Percentiles rank a stretch among this genome's conserved stretches.
phyloP scores from a whole-genome alignment of 1,139 yeast genomes.

The Saccharomyces hybrid region DNA sequence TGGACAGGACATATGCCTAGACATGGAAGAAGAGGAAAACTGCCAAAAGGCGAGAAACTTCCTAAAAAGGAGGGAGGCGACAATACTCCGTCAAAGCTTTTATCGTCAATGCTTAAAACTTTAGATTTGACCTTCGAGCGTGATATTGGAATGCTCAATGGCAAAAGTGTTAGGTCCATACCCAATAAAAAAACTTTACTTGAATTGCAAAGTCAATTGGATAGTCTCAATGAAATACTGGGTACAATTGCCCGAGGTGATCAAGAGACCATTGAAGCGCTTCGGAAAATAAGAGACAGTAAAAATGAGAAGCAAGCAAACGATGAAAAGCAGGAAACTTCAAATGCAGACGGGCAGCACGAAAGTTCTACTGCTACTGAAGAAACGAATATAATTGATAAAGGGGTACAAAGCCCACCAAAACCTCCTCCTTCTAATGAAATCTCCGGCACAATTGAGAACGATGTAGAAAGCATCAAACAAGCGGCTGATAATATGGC shows the following conservation, averaged over 20 bases:
- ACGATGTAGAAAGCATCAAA: background rate
- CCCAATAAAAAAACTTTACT: constrained; percentile 43
- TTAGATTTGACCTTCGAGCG: constrained; percentile 51
- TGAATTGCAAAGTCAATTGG: constrained; percentile 42
- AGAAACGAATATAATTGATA: constrained; percentile 6
- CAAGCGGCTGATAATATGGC: background rate
- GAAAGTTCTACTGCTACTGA: constrained; percentile 9
- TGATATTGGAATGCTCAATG: constrained; percentile 53
- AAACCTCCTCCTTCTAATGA: constrained; percentile 5
- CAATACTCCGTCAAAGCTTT: constrained; percentile 26
- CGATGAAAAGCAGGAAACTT: constrained; percentile 9
- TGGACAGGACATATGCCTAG: constrained; percentile 15
- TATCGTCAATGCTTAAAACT: constrained; percentile 48
- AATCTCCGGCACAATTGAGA: background rate
- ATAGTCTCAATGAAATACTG: constrained; percentile 44
- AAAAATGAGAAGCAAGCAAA: constrained; percentile 14
- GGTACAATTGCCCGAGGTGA: constrained; percentile 43
- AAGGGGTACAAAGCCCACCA: constrained; percentile 4
- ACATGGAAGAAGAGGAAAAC: constrained; percentile 17
- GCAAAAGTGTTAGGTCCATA: constrained; percentile 43
- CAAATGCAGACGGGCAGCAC: constrained; percentile 3
- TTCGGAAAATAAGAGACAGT: constrained; percentile 16
- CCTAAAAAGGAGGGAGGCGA: background rate
- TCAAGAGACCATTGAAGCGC: constrained; percentile 25
- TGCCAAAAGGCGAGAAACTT: constrained; percentile 2